Conservation (phyloP, 2,329 filamentous ascomycete species). For the Chaetothyriales sp. region DNA sequence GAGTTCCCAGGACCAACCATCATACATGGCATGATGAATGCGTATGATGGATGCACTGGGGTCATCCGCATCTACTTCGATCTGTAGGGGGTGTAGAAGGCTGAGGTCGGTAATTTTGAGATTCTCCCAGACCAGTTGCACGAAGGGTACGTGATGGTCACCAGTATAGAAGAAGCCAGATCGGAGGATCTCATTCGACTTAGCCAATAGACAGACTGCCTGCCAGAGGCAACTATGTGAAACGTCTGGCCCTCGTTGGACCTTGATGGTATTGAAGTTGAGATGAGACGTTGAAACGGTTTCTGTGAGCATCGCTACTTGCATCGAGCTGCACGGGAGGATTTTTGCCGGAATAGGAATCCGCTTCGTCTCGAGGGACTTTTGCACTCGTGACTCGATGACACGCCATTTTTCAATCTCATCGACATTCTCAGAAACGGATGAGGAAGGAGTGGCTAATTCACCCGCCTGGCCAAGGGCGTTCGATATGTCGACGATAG, state of each 20-base stretch:
- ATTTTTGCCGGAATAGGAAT: conserved; percentile 32
- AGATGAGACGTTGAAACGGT: conserved; percentile 44
- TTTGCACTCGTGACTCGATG: background rate
- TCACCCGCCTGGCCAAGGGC: background rate
- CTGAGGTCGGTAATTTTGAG: conserved; percentile 25
- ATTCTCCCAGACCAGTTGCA: conserved; percentile 51
- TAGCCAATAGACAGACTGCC: conserved; percentile 39
- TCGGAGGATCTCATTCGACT: conserved; percentile 53
- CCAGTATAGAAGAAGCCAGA: conserved; percentile 54
- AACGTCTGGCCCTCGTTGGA: conserved; percentile 38
- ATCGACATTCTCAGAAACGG: background rate
- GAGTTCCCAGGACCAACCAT: conserved; percentile 83
- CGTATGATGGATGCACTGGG: conserved; percentile 34
- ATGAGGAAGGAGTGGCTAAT: background rate
- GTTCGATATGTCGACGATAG: conserved; percentile 22
- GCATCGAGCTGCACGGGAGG: conserved; percentile 56
- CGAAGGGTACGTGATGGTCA: conserved; percentile 35
- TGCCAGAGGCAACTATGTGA: conserved; percentile 29
- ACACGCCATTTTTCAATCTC: background rate
- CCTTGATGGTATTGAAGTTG: conserved; percentile 67
- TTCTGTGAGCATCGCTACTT: conserved; percentile 68
- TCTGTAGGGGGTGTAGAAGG: conserved; percentile 45
- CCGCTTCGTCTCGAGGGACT: conserved; percentile 26
- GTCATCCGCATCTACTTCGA: conserved; percentile 32
- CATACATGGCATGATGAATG: conserved; percentile 74